Evolutionary conservation across 345 rosid species (phyloP), one percentile per base, ranked within the genome.

Genomic region (Durio zibethinus): DNA sequence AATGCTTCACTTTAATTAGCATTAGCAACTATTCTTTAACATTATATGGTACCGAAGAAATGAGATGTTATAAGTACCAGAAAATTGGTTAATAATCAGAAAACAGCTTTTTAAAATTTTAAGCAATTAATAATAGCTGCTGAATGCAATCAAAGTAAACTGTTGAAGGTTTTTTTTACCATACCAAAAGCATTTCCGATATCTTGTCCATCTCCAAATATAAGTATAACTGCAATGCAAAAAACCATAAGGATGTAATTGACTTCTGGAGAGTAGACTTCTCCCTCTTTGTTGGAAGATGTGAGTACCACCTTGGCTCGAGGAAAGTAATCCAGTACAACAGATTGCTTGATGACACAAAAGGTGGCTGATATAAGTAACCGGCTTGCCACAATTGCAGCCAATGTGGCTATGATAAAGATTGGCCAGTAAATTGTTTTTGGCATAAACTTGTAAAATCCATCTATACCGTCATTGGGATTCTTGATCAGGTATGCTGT

Each of bases 301-400:
- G 97, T 94, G 79, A 91, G 98, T 23, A 94, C 92, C 27, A 94
- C 93, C 86, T 90, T 92, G 54, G 92, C 94, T 38, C 97, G 84
- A 10, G 98, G 98, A 68, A 94, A 92, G 83, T 93, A 92, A 69
- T 93, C 97, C 65, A 92, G 89, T 10, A 91, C 93, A 31, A 92
- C 91, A 15, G 97, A 92, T 82, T 94, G 98, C 88, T 92, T 91
- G 86, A 94, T 86, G 45, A 94, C 80, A 23, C 93, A 94, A 78
- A 94, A 94, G 14, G 98, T 90, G 14, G 98, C 97, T 2, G 98
- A 94, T 81, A 94, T 92, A 35, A 93, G 81, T 0, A 97, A 94
- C 66, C 92, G 98, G 83, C 98, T 94, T 11, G 97, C 97, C 25
- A 94, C 94, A n/a, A n/a, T n/a, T n/a, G 97, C 97, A 36, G 98